Conservation (phyloP, 1,139 yeast genomes). For the Protomyces inouyei region DNA sequence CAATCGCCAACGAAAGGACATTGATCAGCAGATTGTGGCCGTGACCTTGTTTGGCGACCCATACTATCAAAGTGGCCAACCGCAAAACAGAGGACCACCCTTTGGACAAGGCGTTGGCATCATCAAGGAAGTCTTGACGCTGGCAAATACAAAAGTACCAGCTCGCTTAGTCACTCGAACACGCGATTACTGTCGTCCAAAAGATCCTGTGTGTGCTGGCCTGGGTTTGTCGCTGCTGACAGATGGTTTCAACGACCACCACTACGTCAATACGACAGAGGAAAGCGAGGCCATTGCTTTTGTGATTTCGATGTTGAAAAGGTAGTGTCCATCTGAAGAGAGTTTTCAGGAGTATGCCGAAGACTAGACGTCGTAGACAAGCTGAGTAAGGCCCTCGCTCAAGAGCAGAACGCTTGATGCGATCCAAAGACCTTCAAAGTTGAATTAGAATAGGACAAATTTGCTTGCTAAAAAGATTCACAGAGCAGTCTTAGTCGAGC, state of each 20-base stretch:
- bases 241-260: conserved; percentile 12
- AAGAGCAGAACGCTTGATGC: too few relatives aligned
- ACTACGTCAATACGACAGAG: conserved; percentile 2
- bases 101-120: conserved; percentile 6
- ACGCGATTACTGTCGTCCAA: conserved; percentile 7
- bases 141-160: background rate
- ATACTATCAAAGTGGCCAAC: background rate
- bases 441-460: background rate
- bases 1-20: background rate
- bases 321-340: too few relatives aligned
- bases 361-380: too few relatives aligned
- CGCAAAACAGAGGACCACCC: conserved; percentile 17
- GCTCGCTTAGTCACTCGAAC: conserved; percentile 1
- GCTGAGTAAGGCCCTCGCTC: too few relatives aligned
- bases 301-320: background rate
- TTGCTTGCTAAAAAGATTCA: background rate
- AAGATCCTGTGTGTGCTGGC: conserved; percentile 21
- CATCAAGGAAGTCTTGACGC: conserved; percentile 5
- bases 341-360: too few relatives aligned
- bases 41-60: conserved; percentile 7
- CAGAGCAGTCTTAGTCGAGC: background rate
- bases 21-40: background rate
- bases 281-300: conserved; percentile 6
- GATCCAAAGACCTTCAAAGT: too few relatives aligned
- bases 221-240: background rate